Base-by-base conservation (phyloP, 2,329 filamentous ascomycete genomes). In the Neodidymelliopsis sp. region DNA sequence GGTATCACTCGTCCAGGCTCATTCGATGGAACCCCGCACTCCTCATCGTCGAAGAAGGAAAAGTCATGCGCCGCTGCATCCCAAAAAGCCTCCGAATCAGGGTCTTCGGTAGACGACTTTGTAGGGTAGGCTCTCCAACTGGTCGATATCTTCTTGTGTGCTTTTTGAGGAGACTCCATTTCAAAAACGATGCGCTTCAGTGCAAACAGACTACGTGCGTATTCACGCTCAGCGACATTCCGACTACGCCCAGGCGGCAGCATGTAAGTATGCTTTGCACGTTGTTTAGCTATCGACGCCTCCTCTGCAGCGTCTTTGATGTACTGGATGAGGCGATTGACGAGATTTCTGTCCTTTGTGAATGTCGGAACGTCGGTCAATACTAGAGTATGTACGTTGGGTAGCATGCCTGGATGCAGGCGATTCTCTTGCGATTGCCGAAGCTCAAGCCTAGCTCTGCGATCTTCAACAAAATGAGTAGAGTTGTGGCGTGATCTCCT, bases 1-100 rank as follows among this genome's bases (percentile, higher is more conserved):
- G 78, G 77, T 36, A 79, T 70, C 39, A 72, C 73, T 42, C 74
- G 74, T 2, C 73, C 73, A 5, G 73, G 71, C 23, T 80, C 77
- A 41, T 72, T 66, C 18, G 73, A 71, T 11, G 78, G 78, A 11
- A 81, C 72, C 9, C 79, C 74, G 50, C 81, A 82, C 58, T 84
- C 82, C 35, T 80, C 80, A 28, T 83, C 81, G 1, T 75, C 78
- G 49, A 86, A 86, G 67, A 84, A 84, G 20, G 80, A 83, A 54
- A 86, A 86, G 60, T 86, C 84, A 40, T 80, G 75, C 46, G 77
- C 74, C 3, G 83, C 81, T 7, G 83, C 83, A 38, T 78, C 75
- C 83, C 83, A 85, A 9, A 86, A 75, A 4, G 78, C 77, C 61
- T 85, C 83, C 4, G 79, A 81, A 58, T 86, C 84, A 7, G 74